A percentile compares a stretch with the other conserved stretches of the same genome.
These are phyloP conservation scores for Eremothecium gossypii DNA, from an alignment of 1,139 yeast species.

Conservation along the genomic window DNA sequence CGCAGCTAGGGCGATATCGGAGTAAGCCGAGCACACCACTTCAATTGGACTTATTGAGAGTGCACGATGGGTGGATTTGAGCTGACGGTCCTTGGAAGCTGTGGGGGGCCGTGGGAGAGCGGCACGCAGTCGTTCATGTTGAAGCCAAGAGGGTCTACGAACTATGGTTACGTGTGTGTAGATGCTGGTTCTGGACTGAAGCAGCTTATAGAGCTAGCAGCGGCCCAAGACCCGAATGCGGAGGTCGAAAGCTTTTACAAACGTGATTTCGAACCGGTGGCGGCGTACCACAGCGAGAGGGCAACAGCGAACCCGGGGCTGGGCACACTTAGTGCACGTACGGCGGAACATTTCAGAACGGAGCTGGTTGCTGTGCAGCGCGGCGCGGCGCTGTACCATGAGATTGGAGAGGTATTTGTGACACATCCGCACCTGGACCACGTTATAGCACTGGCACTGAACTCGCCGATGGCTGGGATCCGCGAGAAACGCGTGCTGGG, in stretches of 20 bases:
- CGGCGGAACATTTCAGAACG: conserved; percentile 4
- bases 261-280: conserved; percentile 12
- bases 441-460: conserved; percentile 56
- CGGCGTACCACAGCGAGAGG: conserved; percentile 9
- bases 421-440: conserved; percentile 88
- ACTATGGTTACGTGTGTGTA: conserved; percentile 43
- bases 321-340: conserved; percentile 4
- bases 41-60: background rate
- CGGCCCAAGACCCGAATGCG: background rate
- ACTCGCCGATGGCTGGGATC: conserved; percentile 50
- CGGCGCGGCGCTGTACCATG: conserved; percentile 12
- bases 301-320: conserved; percentile 10
- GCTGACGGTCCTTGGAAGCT: conserved; percentile 57
- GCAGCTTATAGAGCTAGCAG: conserved; percentile 44
- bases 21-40: too few species aligned
- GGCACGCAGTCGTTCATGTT: conserved; percentile 57
- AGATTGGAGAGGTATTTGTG: conserved; percentile 40
- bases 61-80: conserved; percentile 30
- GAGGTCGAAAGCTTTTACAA: conserved; percentile 12
- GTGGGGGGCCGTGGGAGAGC: conserved; percentile 73
- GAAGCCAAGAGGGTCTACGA: conserved; percentile 41
- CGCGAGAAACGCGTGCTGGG: conserved; percentile 39
- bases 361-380: background rate
- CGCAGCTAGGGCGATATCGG: too few species aligned
- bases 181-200: conserved; percentile 78